phyloP scores from a whole-genome alignment of 345 rosid species.

The Camelina laxa region DNA sequence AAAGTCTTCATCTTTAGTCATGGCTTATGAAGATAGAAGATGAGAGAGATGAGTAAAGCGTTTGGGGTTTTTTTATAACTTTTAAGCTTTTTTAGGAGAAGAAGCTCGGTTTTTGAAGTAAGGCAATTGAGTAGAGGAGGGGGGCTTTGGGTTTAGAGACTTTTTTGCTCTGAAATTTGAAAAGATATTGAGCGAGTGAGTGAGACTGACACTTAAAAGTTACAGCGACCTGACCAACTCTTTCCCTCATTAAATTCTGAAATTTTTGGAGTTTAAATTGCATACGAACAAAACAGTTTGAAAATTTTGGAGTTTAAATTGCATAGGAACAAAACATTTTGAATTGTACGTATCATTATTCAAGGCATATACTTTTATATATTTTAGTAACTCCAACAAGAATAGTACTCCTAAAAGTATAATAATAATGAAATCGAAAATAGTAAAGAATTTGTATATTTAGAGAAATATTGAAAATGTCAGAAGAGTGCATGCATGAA shows the following conservation, averaged over 20 bases:
- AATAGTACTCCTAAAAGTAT: slow-evolving; percentile 1
- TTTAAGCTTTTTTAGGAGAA: background rate
- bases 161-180: slow-evolving; percentile 30
- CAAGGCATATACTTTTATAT: background rate
- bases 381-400: background rate
- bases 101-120: slow-evolving; percentile 33
- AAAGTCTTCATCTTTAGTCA: slow-evolving; percentile 91
- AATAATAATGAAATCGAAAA: background rate
- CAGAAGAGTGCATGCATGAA: slow-evolving; percentile 46
- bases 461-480: slow-evolving; percentile 8
- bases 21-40: slow-evolving; percentile 42
- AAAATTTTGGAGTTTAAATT: slow-evolving; percentile 12
- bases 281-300: slow-evolving; percentile 21
- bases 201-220: slow-evolving; percentile 37
- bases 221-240: slow-evolving; percentile 11
- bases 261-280: slow-evolving; percentile 21
- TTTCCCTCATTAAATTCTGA: slow-evolving; percentile 27
- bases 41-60: slow-evolving; percentile 32
- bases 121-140: slow-evolving; percentile 34
- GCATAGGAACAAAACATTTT: slow-evolving; percentile 26
- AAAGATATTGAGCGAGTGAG: slow-evolving; percentile 42
- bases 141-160: slow-evolving; percentile 31
- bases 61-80: background rate
- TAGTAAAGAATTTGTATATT: background rate
- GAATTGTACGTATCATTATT: slow-evolving; percentile 1